Evolutionary conservation across 225 moss, liverwort and hornwort genomes (phyloP).

Genomic region (Polytrichum formosum): DNA sequence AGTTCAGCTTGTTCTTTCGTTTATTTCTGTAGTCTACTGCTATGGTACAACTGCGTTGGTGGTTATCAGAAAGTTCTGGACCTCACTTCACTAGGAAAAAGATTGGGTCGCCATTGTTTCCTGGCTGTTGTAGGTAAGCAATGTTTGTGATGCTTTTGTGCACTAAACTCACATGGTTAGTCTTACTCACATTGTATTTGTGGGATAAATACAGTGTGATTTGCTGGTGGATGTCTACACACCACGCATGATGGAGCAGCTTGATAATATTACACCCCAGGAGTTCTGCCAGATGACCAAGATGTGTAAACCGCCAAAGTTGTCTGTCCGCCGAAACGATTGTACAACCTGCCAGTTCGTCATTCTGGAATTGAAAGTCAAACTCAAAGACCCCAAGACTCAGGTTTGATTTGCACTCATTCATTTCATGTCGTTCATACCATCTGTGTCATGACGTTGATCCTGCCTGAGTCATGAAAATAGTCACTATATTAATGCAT

Average conservation of each 20-base stretch:
- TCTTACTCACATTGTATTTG: constrained; percentile 1
- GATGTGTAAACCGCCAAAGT: constrained; percentile 53
- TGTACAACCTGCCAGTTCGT: constrained; percentile 91
- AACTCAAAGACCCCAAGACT: constrained; percentile 72
- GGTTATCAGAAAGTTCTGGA: too few relatives aligned
- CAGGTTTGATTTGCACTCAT: constrained; percentile 36
- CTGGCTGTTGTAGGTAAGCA: too few relatives aligned
- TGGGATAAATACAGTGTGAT: constrained; percentile 62
- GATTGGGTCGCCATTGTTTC: too few relatives aligned
- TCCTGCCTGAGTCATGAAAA: too few relatives aligned
- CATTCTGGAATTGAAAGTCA: constrained; percentile 78
- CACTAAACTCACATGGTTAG: too few relatives aligned
- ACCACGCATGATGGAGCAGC: constrained; percentile 59
- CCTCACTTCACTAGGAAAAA: too few relatives aligned
- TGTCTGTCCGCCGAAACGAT: constrained; percentile 44
- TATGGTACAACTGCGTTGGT: too few relatives aligned
- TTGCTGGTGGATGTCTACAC: constrained; percentile 81
- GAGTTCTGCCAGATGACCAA: constrained; percentile 71
- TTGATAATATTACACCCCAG: constrained; percentile 64
- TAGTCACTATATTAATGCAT: too few relatives aligned
- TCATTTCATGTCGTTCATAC: too few relatives aligned
- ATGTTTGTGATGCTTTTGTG: too few relatives aligned
- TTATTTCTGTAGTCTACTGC: too few relatives aligned
- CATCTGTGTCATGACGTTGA: background rate
- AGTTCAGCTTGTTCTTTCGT: too few relatives aligned